Base-by-base conservation (phyloP, 2,329 filamentous ascomycete genomes). In the Pestalotiopsis sp. region DNA sequence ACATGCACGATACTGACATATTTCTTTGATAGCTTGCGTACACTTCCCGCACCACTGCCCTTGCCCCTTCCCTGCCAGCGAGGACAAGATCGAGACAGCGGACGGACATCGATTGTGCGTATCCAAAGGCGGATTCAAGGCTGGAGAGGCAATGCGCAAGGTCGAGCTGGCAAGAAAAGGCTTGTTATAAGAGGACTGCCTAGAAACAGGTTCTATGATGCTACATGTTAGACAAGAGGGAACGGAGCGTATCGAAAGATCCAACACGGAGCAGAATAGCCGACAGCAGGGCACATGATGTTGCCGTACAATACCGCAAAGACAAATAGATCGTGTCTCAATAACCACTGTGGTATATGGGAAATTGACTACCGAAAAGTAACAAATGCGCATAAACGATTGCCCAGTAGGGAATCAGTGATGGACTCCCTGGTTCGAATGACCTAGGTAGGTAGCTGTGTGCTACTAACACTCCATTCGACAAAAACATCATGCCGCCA, bases 21-120 rank as follows among this genome's bases (percentile, higher is more conserved):
- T 20, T 49, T 23, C 45, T 52, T 52, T 52, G 45, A n/a, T 66
- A 82, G 93, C 95, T 45, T 99, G 96, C 83, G 96, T 99, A 6
- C 92, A 97, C 79, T 96, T 97, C 83, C 95, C 96, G 1, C 95
- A 98, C 80, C 96, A 99, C 82, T 99, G 96, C 81, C 96, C 96
- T 36, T 99, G 96, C 82, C 87, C 94, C 2, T 97, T 92, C 83
- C 90, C 92, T 1, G 82, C 85, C 9, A 84, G 92, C 70, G 91
- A 95, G 77, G 93, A 95, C 73, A 96, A 96, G 77, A 88, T 94
- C 71, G 93, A 92, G 80, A 75, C 91, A 38, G 88, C 86, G 4
- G 92, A 95, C 3, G 93, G 93, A 0, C 89, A 90, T 73, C 87
- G 91, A 56, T 83, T 94, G 61, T 96, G 93, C 76, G 84, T 92